Evolutionary conservation across 2,329 filamentous ascomycete species (phyloP), one percentile per base, ranked within the genome.

Genomic region (Furcasterigmium sp.): DNA sequence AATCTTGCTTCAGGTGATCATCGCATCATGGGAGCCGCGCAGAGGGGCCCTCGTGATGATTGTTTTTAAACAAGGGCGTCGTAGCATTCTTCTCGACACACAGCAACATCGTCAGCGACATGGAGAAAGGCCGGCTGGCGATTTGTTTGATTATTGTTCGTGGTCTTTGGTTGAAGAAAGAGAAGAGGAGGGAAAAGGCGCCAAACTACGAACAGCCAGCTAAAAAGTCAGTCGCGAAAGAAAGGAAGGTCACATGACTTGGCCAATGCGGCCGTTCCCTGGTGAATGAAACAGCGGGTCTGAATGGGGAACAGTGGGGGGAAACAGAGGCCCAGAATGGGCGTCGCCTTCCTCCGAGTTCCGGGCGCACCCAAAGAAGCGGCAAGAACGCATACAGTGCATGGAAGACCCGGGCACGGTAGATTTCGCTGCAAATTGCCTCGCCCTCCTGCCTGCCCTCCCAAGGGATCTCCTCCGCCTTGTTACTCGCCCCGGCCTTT

Each of bases 1-100:
- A 50, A n/a, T 69, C 71, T 78, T 79, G 75, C 71, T 70, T 79
- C 73, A 80, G 78, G 78, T 82, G 76, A 81, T 81, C 78, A 78
- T 56, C 78, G 75, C 70, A 77, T 81, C 78, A 80, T 81, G 78
- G 76, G 58, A 70, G 75, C 76, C 76, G 65, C 75, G 61, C 74
- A 63, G 73, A 35, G 75, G 75, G 77, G 76, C 77, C 75, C 78
- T 82, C 78, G 74, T 79, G 76, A 79, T 72, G 66, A 82, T 80
- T 78, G 78, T 82, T 81, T 41, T 82, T 82, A 73, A 69, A 68
- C 75, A 80, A 78, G 68, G 74, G 74, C 70, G 62, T 64, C 58
- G 55, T 52, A 60, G 62, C 62, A 63, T 76, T 68, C 52, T 58
- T 82, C 77, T 81, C 59, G 76, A 78, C 77, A 68, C 73, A 70